Base-by-base conservation (phyloP, 805 yeast genomes). In the Teunomyces cretensis region DNA sequence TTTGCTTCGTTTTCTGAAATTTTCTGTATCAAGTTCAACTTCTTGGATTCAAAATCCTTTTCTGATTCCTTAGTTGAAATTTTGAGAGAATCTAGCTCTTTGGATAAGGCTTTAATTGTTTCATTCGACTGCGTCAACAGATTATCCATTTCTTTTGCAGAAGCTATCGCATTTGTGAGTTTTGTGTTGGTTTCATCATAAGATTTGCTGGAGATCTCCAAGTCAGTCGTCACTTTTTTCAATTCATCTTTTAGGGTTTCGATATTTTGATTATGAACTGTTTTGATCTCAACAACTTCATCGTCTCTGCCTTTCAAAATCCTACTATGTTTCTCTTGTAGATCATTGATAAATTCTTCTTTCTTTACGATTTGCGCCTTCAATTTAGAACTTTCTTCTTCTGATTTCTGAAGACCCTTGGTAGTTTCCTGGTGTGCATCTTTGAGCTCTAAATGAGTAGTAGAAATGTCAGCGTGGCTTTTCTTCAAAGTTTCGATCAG, bases 151-250 rank as follows among this genome's bases (percentile, higher is more conserved):
- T 14, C 19, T 19, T 31, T 9, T 7, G 11, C 37, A 13, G 22
- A 17, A 9, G 16, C 30, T 12, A 16, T 36, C 9, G 24, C 19
- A 9, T 24, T n/a, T 6, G 19, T 15, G 32, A 32, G 24, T 9
- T 28, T n/a, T 3, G 16, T 15, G 4, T 31, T 27, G 16, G 19
- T 19, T 9, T 43, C 45, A 12, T 19, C 13, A n/a, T 14, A 9
- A 2, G 11, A 22, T 28, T n/a, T 12, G 9, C 12, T 28, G 8
- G 24, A 27, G 9, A 28, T 31, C 26, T 35, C 13, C 14, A 41
- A 26, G 13, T 32, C 22, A 6, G 38, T 39, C 6, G 41, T 38
- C n/a, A 52, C 46, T 24, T 45, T 44, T 26, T 37, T 19, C 39
- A 35, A 35, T 35, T 35, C 28, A 13, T 24, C 12, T 22, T 22